These are phyloP conservation scores for Tuctoria greenei DNA, from an alignment of 176 grass and related monocot genomes.

Conservation along the genomic window DNA sequence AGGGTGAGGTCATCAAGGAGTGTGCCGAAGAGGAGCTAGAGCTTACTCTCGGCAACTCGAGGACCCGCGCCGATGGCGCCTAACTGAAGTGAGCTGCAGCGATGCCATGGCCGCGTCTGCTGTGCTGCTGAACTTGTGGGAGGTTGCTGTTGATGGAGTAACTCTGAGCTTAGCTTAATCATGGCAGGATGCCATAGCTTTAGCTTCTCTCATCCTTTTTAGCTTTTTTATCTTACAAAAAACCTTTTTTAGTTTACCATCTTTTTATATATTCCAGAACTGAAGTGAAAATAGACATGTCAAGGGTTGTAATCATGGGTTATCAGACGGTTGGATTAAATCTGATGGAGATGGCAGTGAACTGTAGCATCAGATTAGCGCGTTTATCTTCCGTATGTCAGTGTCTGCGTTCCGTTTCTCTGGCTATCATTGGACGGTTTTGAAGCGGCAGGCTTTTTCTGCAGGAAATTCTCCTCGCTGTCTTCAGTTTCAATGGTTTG, in stretches of 20 bases:
- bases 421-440: not conserved
- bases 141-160: not conserved
- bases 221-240: not conserved
- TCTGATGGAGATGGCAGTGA: not conserved
- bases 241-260: not conserved
- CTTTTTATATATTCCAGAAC: constrained; percentile 9
- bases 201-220: not conserved
- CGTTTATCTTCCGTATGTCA: not conserved
- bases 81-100: not conserved
- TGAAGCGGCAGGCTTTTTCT: not conserved
- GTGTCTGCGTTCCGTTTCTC: not conserved
- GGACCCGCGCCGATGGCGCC: constrained; percentile 46
- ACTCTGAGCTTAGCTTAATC: constrained; percentile 29
- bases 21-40: constrained; percentile 58
- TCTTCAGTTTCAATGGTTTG: not conserved
- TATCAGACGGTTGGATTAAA: not conserved
- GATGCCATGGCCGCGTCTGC: not conserved
- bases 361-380: not conserved
- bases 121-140: not conserved
- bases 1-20: constrained; percentile 57
- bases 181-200: constrained; percentile 24
- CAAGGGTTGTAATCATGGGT: constrained; percentile 2
- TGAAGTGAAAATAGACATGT: constrained; percentile 29
- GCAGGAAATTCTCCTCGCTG: not conserved
- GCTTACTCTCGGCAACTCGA: constrained; percentile 73